Evolutionary conservation across 345 rosid species (phyloP).

Genomic region (Orychophragmus violaceus): DNA sequence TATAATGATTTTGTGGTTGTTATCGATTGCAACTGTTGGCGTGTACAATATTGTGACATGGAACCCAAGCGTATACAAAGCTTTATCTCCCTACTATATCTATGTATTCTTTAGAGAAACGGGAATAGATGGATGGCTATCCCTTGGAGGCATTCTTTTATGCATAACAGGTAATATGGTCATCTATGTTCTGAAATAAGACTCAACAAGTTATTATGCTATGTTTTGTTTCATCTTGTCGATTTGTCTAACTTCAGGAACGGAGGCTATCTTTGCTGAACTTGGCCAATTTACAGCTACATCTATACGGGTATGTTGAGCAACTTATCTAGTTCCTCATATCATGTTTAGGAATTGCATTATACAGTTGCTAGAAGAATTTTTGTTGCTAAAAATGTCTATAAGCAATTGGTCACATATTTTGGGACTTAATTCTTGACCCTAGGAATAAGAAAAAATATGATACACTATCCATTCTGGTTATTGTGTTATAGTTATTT

Average conservation of each 20-base stretch:
- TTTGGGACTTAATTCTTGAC: conserved; percentile 3
- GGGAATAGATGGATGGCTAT: conserved; percentile 78
- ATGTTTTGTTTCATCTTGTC: conserved; percentile 14
- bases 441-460: not conserved
- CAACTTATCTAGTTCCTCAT: not conserved
- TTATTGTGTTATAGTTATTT: not conserved
- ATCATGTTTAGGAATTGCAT: not conserved
- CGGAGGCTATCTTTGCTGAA: conserved; percentile 73
- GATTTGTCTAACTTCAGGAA: conserved; percentile 46
- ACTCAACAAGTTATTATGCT: not conserved
- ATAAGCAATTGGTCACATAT: not conserved
- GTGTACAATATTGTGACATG: conserved; percentile 68
- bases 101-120: conserved; percentile 59
- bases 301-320: conserved; percentile 59
- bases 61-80: conserved; percentile 69
- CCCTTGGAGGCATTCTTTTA: conserved; percentile 77
- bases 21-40: conserved; percentile 60
- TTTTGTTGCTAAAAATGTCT: not conserved
- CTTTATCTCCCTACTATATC: conserved; percentile 79
- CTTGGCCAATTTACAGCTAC: conserved; percentile 72
- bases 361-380: not conserved
- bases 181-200: not conserved
- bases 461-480: not conserved
- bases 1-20: conserved; percentile 66
- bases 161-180: conserved; percentile 65